A percentile compares a stretch with the other conserved stretches of the same genome.
Evolutionary conservation across 140 eudicot species (phyloP).

Genomic region (Oenanthe javanica): DNA sequence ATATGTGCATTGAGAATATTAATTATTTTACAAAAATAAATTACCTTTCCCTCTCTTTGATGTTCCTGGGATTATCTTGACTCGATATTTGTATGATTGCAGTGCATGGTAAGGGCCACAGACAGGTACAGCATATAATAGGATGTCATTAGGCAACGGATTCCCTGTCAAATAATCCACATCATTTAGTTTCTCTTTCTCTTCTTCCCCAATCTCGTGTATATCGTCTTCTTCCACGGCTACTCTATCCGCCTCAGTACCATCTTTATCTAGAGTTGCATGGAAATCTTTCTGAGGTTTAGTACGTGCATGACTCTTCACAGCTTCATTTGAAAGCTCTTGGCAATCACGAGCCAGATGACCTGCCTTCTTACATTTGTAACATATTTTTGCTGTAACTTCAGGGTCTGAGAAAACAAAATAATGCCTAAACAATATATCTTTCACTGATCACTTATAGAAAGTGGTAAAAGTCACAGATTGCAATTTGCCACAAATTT

Average conservation of each 20-base stretch:
- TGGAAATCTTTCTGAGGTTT: conserved; percentile 13
- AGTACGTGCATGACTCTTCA: conserved; percentile 17
- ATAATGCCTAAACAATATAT: neutral
- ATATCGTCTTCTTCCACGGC: conserved; percentile 96
- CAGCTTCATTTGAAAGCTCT: conserved; percentile 42
- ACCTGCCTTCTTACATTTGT: conserved; percentile 85
- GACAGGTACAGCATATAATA: conserved; percentile 89
- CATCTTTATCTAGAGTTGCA: conserved; percentile 14
- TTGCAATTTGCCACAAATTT: neutral
- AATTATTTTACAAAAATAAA: neutral
- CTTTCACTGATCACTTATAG: neutral
- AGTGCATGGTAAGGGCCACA: conserved; percentile 89
- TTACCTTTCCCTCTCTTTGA: conserved; percentile 94
- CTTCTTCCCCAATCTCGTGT: conserved; percentile 92
- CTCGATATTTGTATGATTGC: conserved; percentile 90
- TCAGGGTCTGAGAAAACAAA: conserved; percentile 28
- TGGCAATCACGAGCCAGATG: conserved; percentile 85
- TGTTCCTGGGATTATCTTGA: conserved; percentile 84
- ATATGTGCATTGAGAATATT: neutral
- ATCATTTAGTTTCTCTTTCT: conserved; percentile 72
- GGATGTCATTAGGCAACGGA: conserved; percentile 73
- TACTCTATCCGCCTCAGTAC: conserved; percentile 29
- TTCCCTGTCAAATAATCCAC: conserved; percentile 84
- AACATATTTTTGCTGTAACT: conserved; percentile 66
- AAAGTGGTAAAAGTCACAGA: neutral